Evolutionary conservation across 306 rosid genomes (phyloP).

Genomic region (Calophaca sinica): DNA sequence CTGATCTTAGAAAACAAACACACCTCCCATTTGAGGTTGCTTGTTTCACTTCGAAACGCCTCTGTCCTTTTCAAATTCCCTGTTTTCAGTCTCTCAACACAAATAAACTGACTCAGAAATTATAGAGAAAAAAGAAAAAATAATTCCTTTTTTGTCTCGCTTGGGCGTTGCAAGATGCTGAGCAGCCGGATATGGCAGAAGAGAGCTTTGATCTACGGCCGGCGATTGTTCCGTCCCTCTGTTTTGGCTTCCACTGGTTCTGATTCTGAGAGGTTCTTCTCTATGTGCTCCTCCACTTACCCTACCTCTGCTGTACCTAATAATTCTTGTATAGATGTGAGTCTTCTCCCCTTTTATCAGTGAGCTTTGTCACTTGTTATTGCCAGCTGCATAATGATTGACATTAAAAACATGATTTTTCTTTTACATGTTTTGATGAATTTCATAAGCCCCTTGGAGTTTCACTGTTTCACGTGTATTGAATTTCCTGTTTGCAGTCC

Average conservation of each 20-base stretch:
- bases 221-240: slow-evolving; percentile 32
- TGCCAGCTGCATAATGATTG: too few relatives aligned
- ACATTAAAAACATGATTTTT: not conserved
- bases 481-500: slow-evolving; percentile 47
- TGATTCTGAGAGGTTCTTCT: slow-evolving; percentile 20
- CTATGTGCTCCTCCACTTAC: slow-evolving; percentile 16
- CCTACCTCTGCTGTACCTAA: slow-evolving; percentile 28
- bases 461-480: not conserved
- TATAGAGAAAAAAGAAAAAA: not conserved
- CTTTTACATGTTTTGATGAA: not conserved
- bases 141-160: not conserved
- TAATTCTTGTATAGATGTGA: slow-evolving; percentile 45
- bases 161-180: slow-evolving; percentile 43
- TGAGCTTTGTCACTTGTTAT: not conserved
- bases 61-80: not conserved
- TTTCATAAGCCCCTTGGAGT: not conserved
- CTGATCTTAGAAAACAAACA: not conserved
- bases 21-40: not conserved
- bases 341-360: slow-evolving; percentile 14
- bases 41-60: slow-evolving; percentile 4
- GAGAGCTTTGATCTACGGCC: slow-evolving; percentile 44
- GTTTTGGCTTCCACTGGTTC: not conserved
- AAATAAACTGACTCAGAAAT: not conserved
- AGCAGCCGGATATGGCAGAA: slow-evolving; percentile 49
- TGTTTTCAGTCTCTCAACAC: not conserved